phyloP scores from a whole-genome alignment of 352 stramenopile genomes.

The Phytophthora tubulina region DNA sequence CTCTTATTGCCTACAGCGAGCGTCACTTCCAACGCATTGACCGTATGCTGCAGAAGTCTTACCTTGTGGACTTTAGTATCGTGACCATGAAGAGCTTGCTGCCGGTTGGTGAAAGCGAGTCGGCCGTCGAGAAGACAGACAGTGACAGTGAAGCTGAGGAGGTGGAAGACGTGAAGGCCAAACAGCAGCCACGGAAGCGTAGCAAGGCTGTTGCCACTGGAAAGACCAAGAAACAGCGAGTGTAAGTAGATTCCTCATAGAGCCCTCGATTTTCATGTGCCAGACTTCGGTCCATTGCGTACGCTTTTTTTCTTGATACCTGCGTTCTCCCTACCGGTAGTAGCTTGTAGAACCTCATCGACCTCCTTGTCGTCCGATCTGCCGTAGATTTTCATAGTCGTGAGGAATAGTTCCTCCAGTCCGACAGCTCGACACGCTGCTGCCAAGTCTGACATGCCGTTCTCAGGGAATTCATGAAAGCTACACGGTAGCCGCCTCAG shows the following conservation, averaged over 20 bases:
- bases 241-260: constrained; percentile 54
- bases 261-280: constrained; percentile 33
- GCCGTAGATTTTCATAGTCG: constrained; percentile 84
- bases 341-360: neutral
- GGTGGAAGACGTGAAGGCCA: constrained; percentile 34
- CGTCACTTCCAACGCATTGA: constrained; percentile 98
- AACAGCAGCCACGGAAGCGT: constrained; percentile 39
- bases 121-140: constrained; percentile 51
- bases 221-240: constrained; percentile 58
- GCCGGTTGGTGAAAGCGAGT: constrained; percentile 45
- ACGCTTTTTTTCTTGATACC: constrained; percentile 34
- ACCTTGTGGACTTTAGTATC: constrained; percentile 96
- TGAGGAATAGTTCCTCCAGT: constrained; percentile 78
- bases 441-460: constrained; percentile 73
- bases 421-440: constrained; percentile 56
- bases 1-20: constrained; percentile 97
- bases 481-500: constrained; percentile 47
- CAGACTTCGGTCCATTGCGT: neutral
- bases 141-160: constrained; percentile 44
- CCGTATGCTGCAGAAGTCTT: constrained; percentile 96
- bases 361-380: constrained; percentile 19
- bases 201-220: constrained; percentile 24
- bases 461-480: constrained; percentile 73
- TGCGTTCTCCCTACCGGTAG: neutral
- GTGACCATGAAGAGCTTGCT: constrained; percentile 89